Conservation (phyloP, 371 early-diverging fungal genomes). For the Smittium mucronatum region DNA sequence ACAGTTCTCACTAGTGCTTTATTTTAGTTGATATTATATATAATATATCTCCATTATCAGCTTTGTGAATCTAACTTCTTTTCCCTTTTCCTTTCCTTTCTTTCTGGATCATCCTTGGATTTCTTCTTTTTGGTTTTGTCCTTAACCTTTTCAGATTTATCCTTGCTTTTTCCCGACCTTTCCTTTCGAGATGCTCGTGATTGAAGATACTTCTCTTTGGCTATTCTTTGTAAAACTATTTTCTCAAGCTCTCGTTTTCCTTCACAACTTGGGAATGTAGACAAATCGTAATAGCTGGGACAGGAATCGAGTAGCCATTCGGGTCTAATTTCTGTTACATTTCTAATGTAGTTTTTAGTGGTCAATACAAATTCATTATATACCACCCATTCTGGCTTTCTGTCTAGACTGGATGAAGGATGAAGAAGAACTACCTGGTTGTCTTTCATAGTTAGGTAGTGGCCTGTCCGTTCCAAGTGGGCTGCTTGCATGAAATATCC, state of each 20-base stretch:
- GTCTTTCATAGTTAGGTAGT: conserved; percentile 90
- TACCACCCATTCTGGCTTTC: conserved; percentile 91
- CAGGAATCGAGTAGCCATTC: conserved; percentile 86
- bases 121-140: conserved; percentile 16
- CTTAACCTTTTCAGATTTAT: conserved; percentile 22
- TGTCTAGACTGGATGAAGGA: conserved; percentile 73
- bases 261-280: conserved; percentile 81
- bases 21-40: too few relatives aligned
- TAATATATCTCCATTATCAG: neutral
- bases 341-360: conserved; percentile 87
- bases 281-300: conserved; percentile 69
- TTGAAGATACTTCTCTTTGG: conserved; percentile 21
- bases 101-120: neutral
- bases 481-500: conserved; percentile 98
- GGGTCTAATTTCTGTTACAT: conserved; percentile 72
- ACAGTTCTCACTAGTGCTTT: too few relatives aligned
- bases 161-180: conserved; percentile 19
- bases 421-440: conserved; percentile 93
- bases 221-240: conserved; percentile 20
- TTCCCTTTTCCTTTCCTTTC: neutral
- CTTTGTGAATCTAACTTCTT: neutral
- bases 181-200: conserved; percentile 11
- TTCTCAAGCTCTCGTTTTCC: conserved; percentile 68
- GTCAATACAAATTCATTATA: conserved; percentile 98
- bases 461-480: conserved; percentile 73